A percentile compares a stretch with the other conserved stretches of the same genome.
Evolutionary conservation across 768 basidiomycete species (phyloP).

Genomic region (Sarcomyxa edulis): DNA sequence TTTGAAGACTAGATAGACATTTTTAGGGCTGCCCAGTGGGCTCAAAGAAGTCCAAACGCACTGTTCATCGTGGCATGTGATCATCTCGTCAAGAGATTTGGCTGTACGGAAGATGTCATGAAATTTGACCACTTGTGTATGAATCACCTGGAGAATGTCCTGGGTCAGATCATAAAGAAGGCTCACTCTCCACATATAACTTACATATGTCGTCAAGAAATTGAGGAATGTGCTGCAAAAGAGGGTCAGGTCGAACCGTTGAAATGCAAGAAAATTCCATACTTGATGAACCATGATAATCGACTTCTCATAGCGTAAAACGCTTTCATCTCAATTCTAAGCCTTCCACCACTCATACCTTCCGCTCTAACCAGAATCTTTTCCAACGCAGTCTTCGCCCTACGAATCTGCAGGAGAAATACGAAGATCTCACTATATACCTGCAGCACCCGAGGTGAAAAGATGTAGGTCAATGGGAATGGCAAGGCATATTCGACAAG

Average conservation of each 20-base stretch:
- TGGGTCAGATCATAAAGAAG: background rate
- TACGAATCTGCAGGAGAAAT: constrained; percentile 66
- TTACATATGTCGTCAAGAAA: constrained; percentile 70
- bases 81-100: constrained; percentile 73
- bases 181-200: constrained; percentile 16
- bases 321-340: constrained; percentile 50
- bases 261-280: constrained; percentile 22
- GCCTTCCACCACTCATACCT: constrained; percentile 21
- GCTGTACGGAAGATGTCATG: constrained; percentile 48
- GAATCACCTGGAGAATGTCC: constrained; percentile 49
- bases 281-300: constrained; percentile 85
- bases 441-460: constrained; percentile 50
- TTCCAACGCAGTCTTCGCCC: constrained; percentile 70
- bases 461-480: constrained; percentile 78
- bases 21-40: background rate
- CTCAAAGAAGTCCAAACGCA: constrained; percentile 28
- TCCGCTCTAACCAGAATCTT: constrained; percentile 61
- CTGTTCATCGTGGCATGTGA: constrained; percentile 65
- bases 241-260: background rate
- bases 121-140: constrained; percentile 56
- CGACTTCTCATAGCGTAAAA: constrained; percentile 76
- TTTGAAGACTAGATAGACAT: constrained; percentile 43
- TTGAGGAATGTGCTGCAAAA: constrained; percentile 53
- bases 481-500: constrained; percentile 76
- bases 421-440: constrained; percentile 64